Evolutionary conservation across 2,329 filamentous ascomycete species (phyloP).

Genomic region (Aureobasidium sp.): DNA sequence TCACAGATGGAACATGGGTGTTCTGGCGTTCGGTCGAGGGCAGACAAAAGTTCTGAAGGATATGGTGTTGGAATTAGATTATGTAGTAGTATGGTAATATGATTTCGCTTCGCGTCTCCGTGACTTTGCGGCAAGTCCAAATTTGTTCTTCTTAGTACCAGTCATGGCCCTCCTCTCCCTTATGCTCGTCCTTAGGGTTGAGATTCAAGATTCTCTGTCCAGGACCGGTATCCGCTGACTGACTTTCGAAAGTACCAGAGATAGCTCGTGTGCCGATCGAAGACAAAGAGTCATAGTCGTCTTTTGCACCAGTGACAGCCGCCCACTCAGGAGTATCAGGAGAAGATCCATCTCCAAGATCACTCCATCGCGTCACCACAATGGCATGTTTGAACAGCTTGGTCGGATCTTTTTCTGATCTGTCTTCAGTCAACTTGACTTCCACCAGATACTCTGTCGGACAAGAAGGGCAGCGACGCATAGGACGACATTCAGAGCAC

Average conservation of each 20-base stretch:
- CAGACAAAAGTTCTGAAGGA: background rate
- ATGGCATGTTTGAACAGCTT: constrained; percentile 51
- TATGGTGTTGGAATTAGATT: background rate
- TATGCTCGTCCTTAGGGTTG: constrained; percentile 48
- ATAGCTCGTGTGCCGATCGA: constrained; percentile 47
- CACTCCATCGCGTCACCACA: constrained; percentile 54
- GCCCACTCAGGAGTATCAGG: constrained; percentile 48
- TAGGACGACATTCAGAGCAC: constrained; percentile 49
- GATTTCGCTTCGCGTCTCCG: background rate
- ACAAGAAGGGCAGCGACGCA: constrained; percentile 54
- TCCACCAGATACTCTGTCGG: constrained; percentile 56
- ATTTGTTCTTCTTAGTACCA: constrained; percentile 44
- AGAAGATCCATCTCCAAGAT: constrained; percentile 48
- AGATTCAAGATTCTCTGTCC: constrained; percentile 50
- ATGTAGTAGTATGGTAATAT: background rate
- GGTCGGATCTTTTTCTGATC: constrained; percentile 29
- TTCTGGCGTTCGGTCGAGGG: no score
- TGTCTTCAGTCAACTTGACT: constrained; percentile 51
- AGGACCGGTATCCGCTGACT: constrained; percentile 42
- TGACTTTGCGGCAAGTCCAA: background rate
- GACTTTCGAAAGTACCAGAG: constrained; percentile 51
- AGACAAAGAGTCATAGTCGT: constrained; percentile 46
- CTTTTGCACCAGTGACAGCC: constrained; percentile 42
- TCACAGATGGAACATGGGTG: no score
- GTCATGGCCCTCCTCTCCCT: constrained; percentile 47